Evolutionary conservation across 441 rosid genomes (phyloP).

Genomic region (Bocquillonia castaneifolia): DNA sequence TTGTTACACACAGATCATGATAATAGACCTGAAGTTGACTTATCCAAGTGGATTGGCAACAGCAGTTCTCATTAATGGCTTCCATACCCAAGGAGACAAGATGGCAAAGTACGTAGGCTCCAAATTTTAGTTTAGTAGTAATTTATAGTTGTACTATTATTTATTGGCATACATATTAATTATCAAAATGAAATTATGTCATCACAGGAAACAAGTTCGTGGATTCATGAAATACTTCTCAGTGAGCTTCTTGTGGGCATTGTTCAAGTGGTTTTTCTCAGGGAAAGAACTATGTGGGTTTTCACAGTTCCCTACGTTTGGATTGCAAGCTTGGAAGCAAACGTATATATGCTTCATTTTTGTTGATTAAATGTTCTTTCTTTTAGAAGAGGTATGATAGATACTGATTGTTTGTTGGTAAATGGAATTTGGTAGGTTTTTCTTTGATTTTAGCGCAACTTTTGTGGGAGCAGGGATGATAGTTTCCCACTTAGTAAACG

Average conservation of each 20-base stretch:
- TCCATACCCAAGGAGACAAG: conserved; percentile 76
- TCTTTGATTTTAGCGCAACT: conserved; percentile 78
- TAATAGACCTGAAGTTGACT: conserved; percentile 66
- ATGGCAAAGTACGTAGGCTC: conserved; percentile 68
- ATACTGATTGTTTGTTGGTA: conserved; percentile 13
- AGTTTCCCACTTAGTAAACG: conserved; percentile 73
- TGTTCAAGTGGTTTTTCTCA: conserved; percentile 86
- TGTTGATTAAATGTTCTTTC: no score
- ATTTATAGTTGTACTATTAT: no score
- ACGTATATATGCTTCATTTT: conserved; percentile 33
- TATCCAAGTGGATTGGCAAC: conserved; percentile 96
- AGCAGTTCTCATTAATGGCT: conserved; percentile 93
- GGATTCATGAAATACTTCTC: conserved; percentile 74
- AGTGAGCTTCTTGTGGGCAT: conserved; percentile 85
- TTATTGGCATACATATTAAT: no score
- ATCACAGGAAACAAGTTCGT: conserved; percentile 78
- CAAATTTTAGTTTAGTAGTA: not conserved
- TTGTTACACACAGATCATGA: conserved; percentile 58
- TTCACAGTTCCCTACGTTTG: conserved; percentile 77
- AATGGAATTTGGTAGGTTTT: conserved; percentile 69
- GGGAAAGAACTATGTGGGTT: conserved; percentile 72
- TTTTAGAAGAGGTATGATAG: no score
- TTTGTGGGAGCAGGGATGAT: conserved; percentile 94
- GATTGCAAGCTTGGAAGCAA: conserved; percentile 65
- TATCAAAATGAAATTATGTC: not conserved